These are phyloP conservation scores for Diaporthe sp. DNA, from an alignment of 2,329 filamentous ascomycete species.

Conservation along the genomic window DNA sequence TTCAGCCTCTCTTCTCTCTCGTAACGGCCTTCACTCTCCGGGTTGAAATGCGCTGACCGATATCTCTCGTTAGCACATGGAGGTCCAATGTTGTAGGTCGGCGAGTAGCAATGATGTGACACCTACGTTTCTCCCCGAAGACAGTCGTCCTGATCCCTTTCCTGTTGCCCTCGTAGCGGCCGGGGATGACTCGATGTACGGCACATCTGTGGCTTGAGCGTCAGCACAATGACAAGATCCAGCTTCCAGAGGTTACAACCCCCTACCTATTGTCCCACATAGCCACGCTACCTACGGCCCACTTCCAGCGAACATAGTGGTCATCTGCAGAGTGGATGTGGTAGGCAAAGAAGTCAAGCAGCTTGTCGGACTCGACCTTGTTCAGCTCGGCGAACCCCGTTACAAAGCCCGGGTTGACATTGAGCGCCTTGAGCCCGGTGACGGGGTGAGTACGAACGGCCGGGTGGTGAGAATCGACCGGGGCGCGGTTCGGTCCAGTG, in stretches of 20 bases:
- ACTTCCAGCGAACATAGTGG: constrained; percentile 64
- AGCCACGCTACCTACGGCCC: constrained; percentile 62
- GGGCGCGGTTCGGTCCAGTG: constrained; percentile 52
- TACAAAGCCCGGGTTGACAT: constrained; percentile 61
- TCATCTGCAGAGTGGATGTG: constrained; percentile 64
- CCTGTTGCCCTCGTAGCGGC: constrained; percentile 53
- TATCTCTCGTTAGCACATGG: neutral
- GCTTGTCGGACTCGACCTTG: constrained; percentile 60
- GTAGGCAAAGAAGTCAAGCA: constrained; percentile 60
- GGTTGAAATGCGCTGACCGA: constrained; percentile 50
- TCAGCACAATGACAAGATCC: neutral
- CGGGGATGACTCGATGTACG: constrained; percentile 58
- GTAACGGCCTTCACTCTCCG: constrained; percentile 49
- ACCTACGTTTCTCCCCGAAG: constrained; percentile 59
- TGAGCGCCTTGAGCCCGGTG: constrained; percentile 60
- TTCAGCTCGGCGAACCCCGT: constrained; percentile 63
- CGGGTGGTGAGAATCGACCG: constrained; percentile 59
- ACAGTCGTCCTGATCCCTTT: constrained; percentile 58
- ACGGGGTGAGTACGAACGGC: constrained; percentile 64
- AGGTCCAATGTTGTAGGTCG: neutral
- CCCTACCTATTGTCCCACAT: constrained; percentile 63
- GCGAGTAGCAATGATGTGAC: constrained; percentile 32
- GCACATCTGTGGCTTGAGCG: constrained; percentile 46
- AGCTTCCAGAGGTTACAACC: neutral
- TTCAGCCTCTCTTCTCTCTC: constrained; percentile 46